These are phyloP conservation scores for Kandelia obovata DNA, from an alignment of 345 rosid genomes.

Conservation along the genomic window DNA sequence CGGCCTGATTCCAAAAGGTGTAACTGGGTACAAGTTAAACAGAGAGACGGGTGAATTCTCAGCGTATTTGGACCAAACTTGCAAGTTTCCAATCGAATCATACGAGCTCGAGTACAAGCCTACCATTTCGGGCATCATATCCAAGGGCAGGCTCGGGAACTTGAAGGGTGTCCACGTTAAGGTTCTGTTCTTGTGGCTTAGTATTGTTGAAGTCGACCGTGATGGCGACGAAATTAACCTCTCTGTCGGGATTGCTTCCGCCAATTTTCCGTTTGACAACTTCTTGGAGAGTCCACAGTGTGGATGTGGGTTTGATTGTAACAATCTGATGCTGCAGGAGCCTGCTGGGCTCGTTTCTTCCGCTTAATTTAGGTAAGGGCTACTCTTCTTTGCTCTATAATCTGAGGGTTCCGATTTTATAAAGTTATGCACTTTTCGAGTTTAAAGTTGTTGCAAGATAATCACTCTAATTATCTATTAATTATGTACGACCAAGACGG, in stretches of 20 bases:
- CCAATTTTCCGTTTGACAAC: slow-evolving; percentile 42
- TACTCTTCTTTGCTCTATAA: background rate
- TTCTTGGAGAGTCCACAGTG: slow-evolving; percentile 44
- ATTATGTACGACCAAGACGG: no score
- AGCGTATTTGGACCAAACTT: slow-evolving; percentile 37
- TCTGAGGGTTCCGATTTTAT: no score
- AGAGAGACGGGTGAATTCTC: slow-evolving; percentile 33
- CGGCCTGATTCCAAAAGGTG: slow-evolving; percentile 42
- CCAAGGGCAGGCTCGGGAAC: slow-evolving; percentile 33
- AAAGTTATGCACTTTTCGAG: no score
- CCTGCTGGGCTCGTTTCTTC: slow-evolving; percentile 8
- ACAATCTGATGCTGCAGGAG: background rate
- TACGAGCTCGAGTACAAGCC: slow-evolving; percentile 54
- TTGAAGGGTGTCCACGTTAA: slow-evolving; percentile 54
- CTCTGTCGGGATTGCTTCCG: slow-evolving; percentile 68
- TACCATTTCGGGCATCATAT: slow-evolving; percentile 45
- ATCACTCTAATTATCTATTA: no score
- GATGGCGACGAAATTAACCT: slow-evolving; percentile 41
- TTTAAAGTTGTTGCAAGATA: no score
- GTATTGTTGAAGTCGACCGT: slow-evolving; percentile 41
- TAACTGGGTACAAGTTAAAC: slow-evolving; percentile 19
- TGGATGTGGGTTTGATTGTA: slow-evolving; percentile 47
- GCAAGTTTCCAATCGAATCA: slow-evolving; percentile 47
- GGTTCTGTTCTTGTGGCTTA: slow-evolving; percentile 56
- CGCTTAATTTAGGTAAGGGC: background rate